Conservation (phyloP, 495 filamentous ascomycete genomes). For the Lindgomyces ingoldianus region DNA sequence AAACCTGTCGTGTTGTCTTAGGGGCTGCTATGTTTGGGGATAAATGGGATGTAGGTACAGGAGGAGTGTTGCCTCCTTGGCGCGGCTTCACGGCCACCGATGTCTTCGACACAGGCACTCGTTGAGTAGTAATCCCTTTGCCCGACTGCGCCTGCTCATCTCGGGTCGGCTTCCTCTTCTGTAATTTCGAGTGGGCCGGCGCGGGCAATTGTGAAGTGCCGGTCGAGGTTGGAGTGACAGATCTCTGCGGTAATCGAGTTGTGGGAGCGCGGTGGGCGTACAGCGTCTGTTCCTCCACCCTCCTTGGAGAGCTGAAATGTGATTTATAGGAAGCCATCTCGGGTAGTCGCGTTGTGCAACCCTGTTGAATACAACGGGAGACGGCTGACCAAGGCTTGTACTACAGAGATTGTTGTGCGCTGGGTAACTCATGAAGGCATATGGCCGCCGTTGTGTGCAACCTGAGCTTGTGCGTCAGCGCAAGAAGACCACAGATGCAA, state of each 20-base stretch:
- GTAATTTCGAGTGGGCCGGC: constrained; percentile 28
- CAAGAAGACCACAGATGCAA: constrained; percentile 11
- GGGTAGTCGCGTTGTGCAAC: constrained; percentile 35
- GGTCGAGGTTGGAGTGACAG: constrained; percentile 30
- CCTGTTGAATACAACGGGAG: constrained; percentile 18
- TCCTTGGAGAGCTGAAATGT: constrained; percentile 34
- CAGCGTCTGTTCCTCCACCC: constrained; percentile 31
- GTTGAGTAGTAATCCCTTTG: constrained; percentile 17
- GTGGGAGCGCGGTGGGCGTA: constrained; percentile 27
- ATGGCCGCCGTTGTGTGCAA: constrained; percentile 18
- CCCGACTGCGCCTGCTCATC: constrained; percentile 24
- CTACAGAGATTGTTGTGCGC: constrained; percentile 30
- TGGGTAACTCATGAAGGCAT: constrained; percentile 40
- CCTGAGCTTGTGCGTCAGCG: constrained; percentile 21
- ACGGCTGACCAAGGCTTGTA: constrained; percentile 33
- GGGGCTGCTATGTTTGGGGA: constrained; percentile 6
- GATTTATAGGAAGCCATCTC: constrained; percentile 43
- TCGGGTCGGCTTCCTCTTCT: constrained; percentile 34
- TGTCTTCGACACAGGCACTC: constrained; percentile 16
- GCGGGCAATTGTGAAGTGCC: constrained; percentile 25
- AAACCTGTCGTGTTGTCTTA: constrained; percentile 16
- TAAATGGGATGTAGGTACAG: constrained; percentile 11
- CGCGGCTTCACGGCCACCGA: constrained; percentile 15
- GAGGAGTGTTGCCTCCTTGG: constrained; percentile 23
- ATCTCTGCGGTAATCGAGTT: constrained; percentile 35